Conservation (phyloP, 2,329 filamentous ascomycete species). For the Scytalidium lignicola region DNA sequence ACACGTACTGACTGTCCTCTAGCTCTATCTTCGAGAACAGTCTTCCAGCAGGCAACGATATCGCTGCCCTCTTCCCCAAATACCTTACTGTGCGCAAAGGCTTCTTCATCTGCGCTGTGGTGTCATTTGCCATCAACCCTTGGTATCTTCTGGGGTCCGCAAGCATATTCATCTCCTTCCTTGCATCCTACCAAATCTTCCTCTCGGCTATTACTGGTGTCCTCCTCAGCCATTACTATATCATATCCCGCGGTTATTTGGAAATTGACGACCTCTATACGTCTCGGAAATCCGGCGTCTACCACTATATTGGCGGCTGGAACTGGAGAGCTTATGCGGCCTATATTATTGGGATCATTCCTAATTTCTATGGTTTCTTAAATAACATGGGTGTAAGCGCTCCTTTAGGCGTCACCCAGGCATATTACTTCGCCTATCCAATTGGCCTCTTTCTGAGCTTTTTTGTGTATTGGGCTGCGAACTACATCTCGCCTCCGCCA, state of each 20-base stretch:
- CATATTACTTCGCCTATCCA: slow-evolving; percentile 53
- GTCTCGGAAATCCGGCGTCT: slow-evolving; percentile 22
- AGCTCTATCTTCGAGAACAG: slow-evolving; percentile 37
- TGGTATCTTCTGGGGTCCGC: slow-evolving; percentile 33
- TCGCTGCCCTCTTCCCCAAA: slow-evolving; percentile 32
- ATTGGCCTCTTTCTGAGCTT: slow-evolving; percentile 44
- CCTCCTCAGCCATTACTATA: slow-evolving; percentile 37
- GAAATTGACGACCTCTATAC: slow-evolving; percentile 32
- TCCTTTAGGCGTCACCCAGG: slow-evolving; percentile 31
- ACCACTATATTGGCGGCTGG: slow-evolving; percentile 30
- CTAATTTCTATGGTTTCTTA: slow-evolving; percentile 37
- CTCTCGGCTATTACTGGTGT: slow-evolving; percentile 37
- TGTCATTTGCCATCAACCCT: slow-evolving; percentile 31
- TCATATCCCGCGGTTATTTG: slow-evolving; percentile 32
- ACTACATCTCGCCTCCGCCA: slow-evolving; percentile 13
- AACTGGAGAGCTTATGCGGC: slow-evolving; percentile 30
- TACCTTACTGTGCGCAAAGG: slow-evolving; percentile 35
- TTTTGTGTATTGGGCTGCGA: slow-evolving; percentile 20
- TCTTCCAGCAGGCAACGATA: slow-evolving; percentile 34
- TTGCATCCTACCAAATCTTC: slow-evolving; percentile 38
- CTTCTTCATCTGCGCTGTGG: slow-evolving; percentile 32
- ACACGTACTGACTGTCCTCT: background rate
- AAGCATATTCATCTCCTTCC: slow-evolving; percentile 33
- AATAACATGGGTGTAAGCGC: slow-evolving; percentile 34
- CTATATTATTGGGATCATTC: slow-evolving; percentile 32